These are phyloP conservation scores for Saccharomycopsis guyanensis DNA, from an alignment of 805 yeast species.

Conservation along the genomic window DNA sequence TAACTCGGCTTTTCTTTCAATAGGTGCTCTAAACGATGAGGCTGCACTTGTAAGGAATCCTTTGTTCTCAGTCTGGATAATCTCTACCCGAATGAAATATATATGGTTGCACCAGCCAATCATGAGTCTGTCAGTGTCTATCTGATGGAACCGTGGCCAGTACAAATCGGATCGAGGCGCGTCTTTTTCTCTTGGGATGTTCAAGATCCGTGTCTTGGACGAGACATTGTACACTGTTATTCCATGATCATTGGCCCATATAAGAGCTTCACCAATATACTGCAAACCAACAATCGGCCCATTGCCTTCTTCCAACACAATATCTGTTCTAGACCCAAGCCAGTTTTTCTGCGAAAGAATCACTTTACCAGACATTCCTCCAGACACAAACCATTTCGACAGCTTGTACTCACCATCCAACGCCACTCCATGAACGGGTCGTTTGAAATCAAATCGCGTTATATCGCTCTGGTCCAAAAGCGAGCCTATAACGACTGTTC, in stretches of 20 bases:
- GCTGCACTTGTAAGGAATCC: constrained; percentile 48
- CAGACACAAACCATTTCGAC: constrained; percentile 65
- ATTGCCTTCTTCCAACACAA: constrained; percentile 46
- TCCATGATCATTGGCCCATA: constrained; percentile 85
- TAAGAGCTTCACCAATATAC: constrained; percentile 52
- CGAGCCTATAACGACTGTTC: constrained; percentile 79
- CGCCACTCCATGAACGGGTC: constrained; percentile 86
- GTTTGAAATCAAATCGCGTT: constrained; percentile 68
- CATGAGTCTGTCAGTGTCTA: constrained; percentile 57
- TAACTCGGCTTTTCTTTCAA: constrained; percentile 38
- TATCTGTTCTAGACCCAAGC: constrained; percentile 77
- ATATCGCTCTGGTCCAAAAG: constrained; percentile 54
- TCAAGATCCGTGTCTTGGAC: constrained; percentile 40
- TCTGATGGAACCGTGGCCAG: constrained; percentile 68
- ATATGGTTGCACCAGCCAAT: constrained; percentile 80
- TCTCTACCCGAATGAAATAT: constrained; percentile 55
- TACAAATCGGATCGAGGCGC: constrained; percentile 67
- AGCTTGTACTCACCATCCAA: constrained; percentile 61
- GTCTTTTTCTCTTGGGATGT: constrained; percentile 49
- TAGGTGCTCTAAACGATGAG: constrained; percentile 40
- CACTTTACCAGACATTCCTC: constrained; percentile 86
- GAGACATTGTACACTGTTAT: constrained; percentile 57
- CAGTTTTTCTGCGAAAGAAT: constrained; percentile 70
- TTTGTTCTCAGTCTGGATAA: constrained; percentile 24
- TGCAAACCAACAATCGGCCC: constrained; percentile 69